Base-by-base conservation (phyloP, 106 monocot genomes). In the Dioscorea alata region DNA sequence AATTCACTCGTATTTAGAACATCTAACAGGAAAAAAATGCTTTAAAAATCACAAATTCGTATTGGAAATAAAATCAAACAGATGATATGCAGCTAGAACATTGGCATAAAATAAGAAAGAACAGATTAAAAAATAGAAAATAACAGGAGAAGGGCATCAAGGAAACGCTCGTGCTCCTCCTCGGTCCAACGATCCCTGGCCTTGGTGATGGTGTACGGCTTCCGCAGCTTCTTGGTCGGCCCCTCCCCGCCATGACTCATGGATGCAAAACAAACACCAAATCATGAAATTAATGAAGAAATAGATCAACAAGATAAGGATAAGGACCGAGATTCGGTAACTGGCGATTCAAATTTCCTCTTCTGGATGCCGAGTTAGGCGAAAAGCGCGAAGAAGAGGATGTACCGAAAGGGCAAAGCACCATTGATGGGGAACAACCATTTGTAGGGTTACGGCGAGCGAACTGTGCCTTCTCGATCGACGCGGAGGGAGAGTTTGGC, bases 191-290 rank as follows among this genome's bases (percentile, higher is more conserved):
- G 48, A 67, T 67, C 67, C 52, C 67, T 67, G 25, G 52, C 18
- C 67, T 67, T 67, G 67, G 67, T 67, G 67, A 67, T 67, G 23
- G 52, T 67, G 67, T 67, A 67, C 49, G 67, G 67, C 52, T 67
- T 67, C 24, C 67, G 21, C 52, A 67, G 67, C 67, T 67, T 67
- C 67, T 67, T 67, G 22, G 16, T 12, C 50, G 24, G 3, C 51
- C 22, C 42, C 15, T 66, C 65, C 8, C 51, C 14, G 22, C 52
- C 67, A 53, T 67, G n/a, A 34, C 25, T 20, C 67, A 67, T 53
- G 14, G 51, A 23, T 49, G 65, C 42, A 20, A 22, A 33, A 49
- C 0, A 9, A n/a, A 12, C 49, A 22, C 65, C 35, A 66, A 48
- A 59, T 23, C 22, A 12, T 7, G 23, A 8, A 59, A 59, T 22